A percentile compares a stretch with the other conserved stretches of the same genome.
Evolutionary conservation across 1,284 basidiomycete species (phyloP).

Genomic region (Trichosporon sp.): DNA sequence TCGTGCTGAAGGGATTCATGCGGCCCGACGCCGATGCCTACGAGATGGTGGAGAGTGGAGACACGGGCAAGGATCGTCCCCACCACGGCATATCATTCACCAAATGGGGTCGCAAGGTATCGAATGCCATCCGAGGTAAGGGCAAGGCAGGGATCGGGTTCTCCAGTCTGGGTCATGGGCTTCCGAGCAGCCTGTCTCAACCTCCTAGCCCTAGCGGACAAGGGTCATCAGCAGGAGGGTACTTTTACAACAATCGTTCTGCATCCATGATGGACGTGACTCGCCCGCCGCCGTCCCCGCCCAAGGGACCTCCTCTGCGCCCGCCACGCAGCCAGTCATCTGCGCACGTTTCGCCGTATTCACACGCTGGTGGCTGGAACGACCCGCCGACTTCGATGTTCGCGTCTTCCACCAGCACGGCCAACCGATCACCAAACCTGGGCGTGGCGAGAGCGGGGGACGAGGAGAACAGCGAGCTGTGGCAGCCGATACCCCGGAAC

Average conservation of each 20-base stretch:
- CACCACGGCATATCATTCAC: neutral
- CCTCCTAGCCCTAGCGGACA: constrained; percentile 23
- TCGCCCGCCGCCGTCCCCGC: neutral
- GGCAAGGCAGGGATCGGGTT: constrained; percentile 12
- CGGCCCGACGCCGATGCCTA: constrained; percentile 18
- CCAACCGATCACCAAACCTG: neutral
- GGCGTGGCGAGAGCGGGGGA: neutral
- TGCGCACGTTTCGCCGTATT: neutral
- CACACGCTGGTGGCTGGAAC: constrained; percentile 49
- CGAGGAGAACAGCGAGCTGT: constrained; percentile 1
- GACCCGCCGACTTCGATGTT: constrained; percentile 50
- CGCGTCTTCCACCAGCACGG: neutral
- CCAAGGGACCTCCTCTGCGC: constrained; percentile 11
- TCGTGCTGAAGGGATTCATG: constrained; percentile 13
- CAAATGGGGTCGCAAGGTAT: neutral
- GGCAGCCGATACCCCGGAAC: constrained; percentile 5
- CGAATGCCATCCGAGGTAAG: constrained; percentile 9
- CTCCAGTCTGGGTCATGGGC: constrained; percentile 11
- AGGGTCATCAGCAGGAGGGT: neutral
- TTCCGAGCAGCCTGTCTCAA: constrained; percentile 19
- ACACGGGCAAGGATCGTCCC: neutral
- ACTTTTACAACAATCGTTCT: constrained; percentile 4
- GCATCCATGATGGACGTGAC: constrained; percentile 24
- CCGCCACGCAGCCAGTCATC: constrained; percentile 30
- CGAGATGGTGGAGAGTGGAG: constrained; percentile 19